Evolutionary conservation across 1,139 yeast species (phyloP).

Genomic region (Eremothecium sinecaudum): DNA sequence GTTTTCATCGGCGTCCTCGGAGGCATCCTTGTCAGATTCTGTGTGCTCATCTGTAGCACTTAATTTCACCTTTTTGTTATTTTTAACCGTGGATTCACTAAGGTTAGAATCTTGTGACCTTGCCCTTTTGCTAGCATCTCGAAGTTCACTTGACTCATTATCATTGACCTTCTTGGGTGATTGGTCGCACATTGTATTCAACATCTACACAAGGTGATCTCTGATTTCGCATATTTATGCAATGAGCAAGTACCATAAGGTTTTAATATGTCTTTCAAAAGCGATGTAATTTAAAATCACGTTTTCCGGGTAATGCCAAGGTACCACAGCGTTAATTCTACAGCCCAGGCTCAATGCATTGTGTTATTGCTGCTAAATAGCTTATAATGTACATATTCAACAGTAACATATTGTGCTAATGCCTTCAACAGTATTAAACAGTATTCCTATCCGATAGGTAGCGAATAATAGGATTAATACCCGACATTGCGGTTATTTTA

Average conservation of each 20-base stretch:
- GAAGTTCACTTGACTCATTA: too few relatives aligned
- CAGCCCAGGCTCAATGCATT: too few relatives aligned
- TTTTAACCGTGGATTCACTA: background rate
- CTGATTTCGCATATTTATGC: too few relatives aligned
- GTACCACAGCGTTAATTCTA: too few relatives aligned
- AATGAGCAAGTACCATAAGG: too few relatives aligned
- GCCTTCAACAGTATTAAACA: background rate
- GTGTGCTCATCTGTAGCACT: background rate
- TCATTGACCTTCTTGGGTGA: too few relatives aligned
- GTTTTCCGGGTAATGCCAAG: too few relatives aligned
- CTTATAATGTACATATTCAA: background rate
- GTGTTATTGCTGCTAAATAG: too few relatives aligned
- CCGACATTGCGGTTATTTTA: slow-evolving; percentile 72
- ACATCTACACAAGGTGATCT: too few relatives aligned
- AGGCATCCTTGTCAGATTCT: background rate
- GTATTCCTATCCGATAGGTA: slow-evolving; percentile 79
- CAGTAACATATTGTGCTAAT: background rate
- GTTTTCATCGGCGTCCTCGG: slow-evolving; percentile 7
- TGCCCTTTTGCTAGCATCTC: background rate
- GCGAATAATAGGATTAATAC: slow-evolving; percentile 83
- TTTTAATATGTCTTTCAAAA: too few relatives aligned
- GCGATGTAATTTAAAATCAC: too few relatives aligned
- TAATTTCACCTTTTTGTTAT: background rate
- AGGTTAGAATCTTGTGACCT: background rate
- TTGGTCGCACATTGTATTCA: too few relatives aligned